Conservation (phyloP, 164 flowering plant genomes). For the Dillenia suffruticosa region DNA sequence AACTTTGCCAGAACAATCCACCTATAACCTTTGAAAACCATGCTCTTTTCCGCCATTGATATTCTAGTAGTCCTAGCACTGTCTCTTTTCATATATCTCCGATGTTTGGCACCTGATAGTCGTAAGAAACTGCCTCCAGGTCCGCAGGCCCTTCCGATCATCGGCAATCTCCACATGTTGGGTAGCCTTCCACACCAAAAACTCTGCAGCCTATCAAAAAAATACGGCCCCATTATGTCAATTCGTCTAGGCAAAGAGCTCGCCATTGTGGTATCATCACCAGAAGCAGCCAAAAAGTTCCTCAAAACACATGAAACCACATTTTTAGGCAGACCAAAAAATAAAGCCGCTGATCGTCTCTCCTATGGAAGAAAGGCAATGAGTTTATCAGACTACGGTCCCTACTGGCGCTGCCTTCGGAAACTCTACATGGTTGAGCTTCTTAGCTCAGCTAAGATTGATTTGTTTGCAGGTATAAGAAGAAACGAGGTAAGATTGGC, state of each 20-base stretch:
- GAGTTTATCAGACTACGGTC: not conserved
- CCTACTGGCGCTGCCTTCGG: conserved; percentile 1
- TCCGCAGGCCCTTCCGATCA: conserved; percentile 4
- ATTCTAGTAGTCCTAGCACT: too few relatives aligned
- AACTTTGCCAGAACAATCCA: too few relatives aligned
- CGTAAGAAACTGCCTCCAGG: conserved; percentile 8
- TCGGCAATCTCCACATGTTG: conserved; percentile 12
- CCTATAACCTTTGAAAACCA: too few relatives aligned
- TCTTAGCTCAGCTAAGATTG: not conserved
- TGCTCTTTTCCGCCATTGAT: too few relatives aligned
- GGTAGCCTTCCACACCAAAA: conserved; percentile 2
- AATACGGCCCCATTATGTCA: conserved; percentile 7
- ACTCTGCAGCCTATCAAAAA: conserved; percentile 4
- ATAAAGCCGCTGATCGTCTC: not conserved
- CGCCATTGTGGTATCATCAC: conserved; percentile 9
- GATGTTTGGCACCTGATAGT: too few relatives aligned
- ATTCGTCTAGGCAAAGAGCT: not conserved
- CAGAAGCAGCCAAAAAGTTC: not conserved
- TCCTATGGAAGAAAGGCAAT: not conserved
- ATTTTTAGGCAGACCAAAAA: conserved; percentile 6
- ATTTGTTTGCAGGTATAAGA: not conserved
- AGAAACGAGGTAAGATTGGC: not conserved
- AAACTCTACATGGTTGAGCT: not conserved
- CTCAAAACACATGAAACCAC: conserved; percentile 5
- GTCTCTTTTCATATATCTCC: too few relatives aligned